These are phyloP conservation scores for Phytophthora lateralis DNA, from an alignment of 352 stramenopile species.

Conservation along the genomic window DNA sequence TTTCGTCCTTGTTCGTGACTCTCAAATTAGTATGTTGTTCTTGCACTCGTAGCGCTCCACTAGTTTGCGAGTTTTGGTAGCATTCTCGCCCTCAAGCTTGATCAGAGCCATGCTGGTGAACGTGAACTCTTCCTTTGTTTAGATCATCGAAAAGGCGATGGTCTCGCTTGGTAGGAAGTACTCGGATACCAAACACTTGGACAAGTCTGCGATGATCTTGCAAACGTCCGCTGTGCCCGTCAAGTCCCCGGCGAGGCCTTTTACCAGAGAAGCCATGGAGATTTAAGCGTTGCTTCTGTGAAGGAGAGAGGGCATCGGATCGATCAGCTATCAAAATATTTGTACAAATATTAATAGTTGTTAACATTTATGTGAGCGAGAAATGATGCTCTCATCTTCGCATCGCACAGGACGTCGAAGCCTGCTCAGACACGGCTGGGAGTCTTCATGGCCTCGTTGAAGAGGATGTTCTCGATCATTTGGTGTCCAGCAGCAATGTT, in stretches of 20 bases:
- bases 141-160: conserved; percentile 60
- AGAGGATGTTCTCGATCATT: conserved; percentile 58
- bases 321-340: not conserved
- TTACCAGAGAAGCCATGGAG: conserved; percentile 42
- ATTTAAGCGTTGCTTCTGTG: not conserved
- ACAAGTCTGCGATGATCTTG: conserved; percentile 47
- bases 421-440: conserved; percentile 20
- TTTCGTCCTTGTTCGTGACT: too few species aligned
- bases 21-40: not conserved
- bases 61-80: conserved; percentile 58
- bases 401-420: not conserved
- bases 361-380: too few species aligned
- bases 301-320: too few species aligned
- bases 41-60: conserved; percentile 54
- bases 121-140: conserved; percentile 62
- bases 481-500: conserved; percentile 51
- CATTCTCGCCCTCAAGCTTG: conserved; percentile 38
- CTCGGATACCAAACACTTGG: conserved; percentile 40
- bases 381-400: too few species aligned
- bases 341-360: not conserved
- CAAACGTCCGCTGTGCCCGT: conserved; percentile 61
- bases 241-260: conserved; percentile 54
- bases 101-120: conserved; percentile 74
- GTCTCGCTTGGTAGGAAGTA: conserved; percentile 61
- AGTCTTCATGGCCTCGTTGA: conserved; percentile 46